Evolutionary conservation across 768 basidiomycete genomes (phyloP).

Genomic region (Kwoniella sp.): DNA sequence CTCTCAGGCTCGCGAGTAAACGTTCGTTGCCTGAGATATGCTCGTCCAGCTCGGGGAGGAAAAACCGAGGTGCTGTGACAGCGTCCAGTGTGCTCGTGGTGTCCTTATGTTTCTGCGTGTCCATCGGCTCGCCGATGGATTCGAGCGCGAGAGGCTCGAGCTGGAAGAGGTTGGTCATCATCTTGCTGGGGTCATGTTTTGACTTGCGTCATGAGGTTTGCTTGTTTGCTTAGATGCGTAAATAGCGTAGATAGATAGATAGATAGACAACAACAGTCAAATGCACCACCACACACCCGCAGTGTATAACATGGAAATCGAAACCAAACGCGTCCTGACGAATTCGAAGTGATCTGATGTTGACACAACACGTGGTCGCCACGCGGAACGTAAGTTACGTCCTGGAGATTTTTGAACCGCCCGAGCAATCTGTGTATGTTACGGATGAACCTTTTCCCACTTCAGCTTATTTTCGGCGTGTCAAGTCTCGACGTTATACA

Average conservation of each 20-base stretch:
- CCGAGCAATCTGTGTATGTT: too few species aligned
- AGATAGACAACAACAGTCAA: too few species aligned
- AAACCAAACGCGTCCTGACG: background rate
- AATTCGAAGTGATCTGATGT: background rate
- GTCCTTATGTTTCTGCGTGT: background rate
- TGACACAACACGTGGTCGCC: constrained; percentile 19
- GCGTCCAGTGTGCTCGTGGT: background rate
- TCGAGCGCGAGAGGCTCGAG: constrained; percentile 6
- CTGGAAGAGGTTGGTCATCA: constrained; percentile 15
- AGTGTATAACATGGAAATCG: too few species aligned
- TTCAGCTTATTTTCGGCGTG: background rate
- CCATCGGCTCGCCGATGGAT: background rate
- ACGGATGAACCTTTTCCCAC: background rate
- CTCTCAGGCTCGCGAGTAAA: constrained; percentile 29
- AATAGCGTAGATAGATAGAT: too few species aligned
- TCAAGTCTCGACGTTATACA: background rate
- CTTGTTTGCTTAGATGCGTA: too few species aligned
- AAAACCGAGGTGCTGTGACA: constrained; percentile 21
- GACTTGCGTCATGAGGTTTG: too few species aligned
- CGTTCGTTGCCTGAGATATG: constrained; percentile 32
- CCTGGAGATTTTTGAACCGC: constrained; percentile 19
- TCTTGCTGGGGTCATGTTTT: background rate
- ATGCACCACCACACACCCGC: too few species aligned
- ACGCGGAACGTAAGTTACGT: constrained; percentile 4
- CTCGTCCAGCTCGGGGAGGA: constrained; percentile 35